phyloP scores from a whole-genome alignment of 345 rosid genomes.

The Hibiscus syriacus region DNA sequence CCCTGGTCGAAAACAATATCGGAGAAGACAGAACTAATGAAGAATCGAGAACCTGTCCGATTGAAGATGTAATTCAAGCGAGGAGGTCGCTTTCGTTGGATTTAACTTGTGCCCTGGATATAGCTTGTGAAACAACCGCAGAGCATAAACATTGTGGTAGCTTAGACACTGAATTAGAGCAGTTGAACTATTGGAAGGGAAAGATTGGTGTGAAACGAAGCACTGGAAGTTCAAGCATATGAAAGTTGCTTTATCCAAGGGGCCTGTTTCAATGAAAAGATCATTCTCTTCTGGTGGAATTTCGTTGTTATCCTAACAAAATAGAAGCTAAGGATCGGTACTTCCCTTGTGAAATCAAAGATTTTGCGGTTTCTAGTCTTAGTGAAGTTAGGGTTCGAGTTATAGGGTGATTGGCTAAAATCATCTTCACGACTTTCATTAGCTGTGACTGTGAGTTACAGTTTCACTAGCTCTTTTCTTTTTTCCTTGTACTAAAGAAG shows the following conservation, averaged over 20 bases:
- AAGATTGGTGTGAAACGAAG: slow-evolving; percentile 15
- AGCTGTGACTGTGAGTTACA: too few species aligned
- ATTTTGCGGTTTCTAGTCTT: too few species aligned
- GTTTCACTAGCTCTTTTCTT: too few species aligned
- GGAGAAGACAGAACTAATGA: slow-evolving; percentile 18
- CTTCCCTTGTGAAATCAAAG: not conserved
- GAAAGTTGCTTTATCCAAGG: slow-evolving; percentile 31
- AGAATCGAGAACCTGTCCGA: slow-evolving; percentile 14
- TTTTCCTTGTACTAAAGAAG: too few species aligned
- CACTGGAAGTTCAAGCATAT: slow-evolving; percentile 21
- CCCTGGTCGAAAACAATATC: not conserved
- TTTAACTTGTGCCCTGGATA: slow-evolving; percentile 23
- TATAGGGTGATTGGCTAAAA: too few species aligned
- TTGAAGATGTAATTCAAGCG: slow-evolving; percentile 14
- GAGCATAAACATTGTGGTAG: slow-evolving; percentile 6
- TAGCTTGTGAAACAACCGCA: slow-evolving; percentile 1
- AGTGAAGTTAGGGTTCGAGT: too few species aligned
- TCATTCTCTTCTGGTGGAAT: slow-evolving; percentile 31
- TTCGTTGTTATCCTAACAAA: not conserved
- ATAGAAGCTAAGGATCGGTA: not conserved
- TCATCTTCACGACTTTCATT: too few species aligned
- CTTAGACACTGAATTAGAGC: not conserved
- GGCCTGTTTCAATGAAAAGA: slow-evolving; percentile 32
- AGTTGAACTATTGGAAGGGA: slow-evolving; percentile 11
- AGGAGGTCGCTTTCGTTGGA: slow-evolving; percentile 59